These are phyloP conservation scores for Nemania diffusa DNA, from an alignment of 2,329 filamentous ascomycete genomes.

Conservation along the genomic window DNA sequence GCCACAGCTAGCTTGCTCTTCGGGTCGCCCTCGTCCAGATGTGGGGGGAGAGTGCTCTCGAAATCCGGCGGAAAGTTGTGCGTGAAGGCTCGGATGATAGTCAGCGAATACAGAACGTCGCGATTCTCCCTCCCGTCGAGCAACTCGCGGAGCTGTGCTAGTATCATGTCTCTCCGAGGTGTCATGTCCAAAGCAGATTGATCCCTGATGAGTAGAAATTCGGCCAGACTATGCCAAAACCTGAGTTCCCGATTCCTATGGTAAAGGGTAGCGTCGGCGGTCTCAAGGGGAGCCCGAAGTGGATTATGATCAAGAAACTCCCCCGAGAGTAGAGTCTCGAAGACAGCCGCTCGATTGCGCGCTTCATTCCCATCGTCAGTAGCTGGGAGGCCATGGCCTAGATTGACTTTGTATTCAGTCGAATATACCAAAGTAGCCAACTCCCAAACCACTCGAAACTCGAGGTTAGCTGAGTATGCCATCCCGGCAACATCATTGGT, in stretches of 20 bases:
- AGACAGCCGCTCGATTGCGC: constrained; percentile 75
- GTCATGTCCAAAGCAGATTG: constrained; percentile 60
- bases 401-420: constrained; percentile 50
- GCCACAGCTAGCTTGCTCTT: constrained; percentile 75
- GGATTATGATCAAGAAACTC: constrained; percentile 70
- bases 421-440: constrained; percentile 62
- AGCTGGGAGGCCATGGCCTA: constrained; percentile 54
- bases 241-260: constrained; percentile 72
- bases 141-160: constrained; percentile 73
- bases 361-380: constrained; percentile 72
- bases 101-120: constrained; percentile 90
- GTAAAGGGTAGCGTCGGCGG: constrained; percentile 62
- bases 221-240: constrained; percentile 84
- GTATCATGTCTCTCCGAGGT: constrained; percentile 71
- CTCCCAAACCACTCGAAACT: constrained; percentile 70
- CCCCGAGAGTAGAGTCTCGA: constrained; percentile 81
- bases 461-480: constrained; percentile 64
- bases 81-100: constrained; percentile 79
- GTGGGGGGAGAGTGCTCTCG: constrained; percentile 65
- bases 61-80: constrained; percentile 70
- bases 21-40: constrained; percentile 73
- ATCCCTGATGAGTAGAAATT: constrained; percentile 73
- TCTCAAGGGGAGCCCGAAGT: constrained; percentile 60
- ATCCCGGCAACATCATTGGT: constrained; percentile 63
- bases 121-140: constrained; percentile 86